Percentiles rank a stretch among this genome's conserved stretches.
These are phyloP conservation scores for Adenanthera pavonina DNA, from an alignment of 306 rosid genomes.

Conservation along the genomic window DNA sequence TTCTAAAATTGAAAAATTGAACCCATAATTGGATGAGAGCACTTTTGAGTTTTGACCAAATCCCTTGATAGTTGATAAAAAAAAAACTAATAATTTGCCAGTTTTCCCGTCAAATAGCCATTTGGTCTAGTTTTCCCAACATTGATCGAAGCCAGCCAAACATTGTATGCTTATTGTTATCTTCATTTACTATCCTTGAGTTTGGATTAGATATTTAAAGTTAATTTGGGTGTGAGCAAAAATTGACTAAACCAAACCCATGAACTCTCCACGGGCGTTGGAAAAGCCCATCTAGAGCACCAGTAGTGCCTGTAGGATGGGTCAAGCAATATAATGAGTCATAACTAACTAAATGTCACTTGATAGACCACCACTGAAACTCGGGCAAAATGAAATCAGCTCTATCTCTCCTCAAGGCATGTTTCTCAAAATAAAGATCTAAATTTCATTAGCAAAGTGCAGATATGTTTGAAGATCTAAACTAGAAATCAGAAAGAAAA, in stretches of 20 bases:
- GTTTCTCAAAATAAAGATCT: not conserved
- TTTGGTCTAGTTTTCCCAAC: no score
- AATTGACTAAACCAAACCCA: not conserved
- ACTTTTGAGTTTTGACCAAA: no score
- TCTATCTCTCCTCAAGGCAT: slow-evolving; percentile 26
- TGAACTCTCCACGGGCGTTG: not conserved
- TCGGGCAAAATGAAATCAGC: slow-evolving; percentile 15
- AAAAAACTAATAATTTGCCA: no score
- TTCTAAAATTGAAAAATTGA: no score
- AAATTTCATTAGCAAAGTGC: slow-evolving; percentile 2
- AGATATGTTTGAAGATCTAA: slow-evolving; percentile 8
- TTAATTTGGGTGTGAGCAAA: not conserved
- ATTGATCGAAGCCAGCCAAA: no score
- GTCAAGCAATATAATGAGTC: not conserved
- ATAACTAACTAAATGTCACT: not conserved
- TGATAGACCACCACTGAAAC: not conserved
- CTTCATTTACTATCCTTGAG: not conserved
- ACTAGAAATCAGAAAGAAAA: slow-evolving; percentile 6
- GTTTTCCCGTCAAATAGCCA: no score
- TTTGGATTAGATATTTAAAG: not conserved
- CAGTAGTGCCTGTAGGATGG: not conserved
- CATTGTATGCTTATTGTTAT: no score
- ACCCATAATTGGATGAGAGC: no score
- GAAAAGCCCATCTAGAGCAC: not conserved
- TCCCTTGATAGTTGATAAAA: no score